Evolutionary conservation across 495 filamentous ascomycete genomes (phyloP), one percentile per base, ranked within the genome.

Genomic region (Xylaria curta): DNA sequence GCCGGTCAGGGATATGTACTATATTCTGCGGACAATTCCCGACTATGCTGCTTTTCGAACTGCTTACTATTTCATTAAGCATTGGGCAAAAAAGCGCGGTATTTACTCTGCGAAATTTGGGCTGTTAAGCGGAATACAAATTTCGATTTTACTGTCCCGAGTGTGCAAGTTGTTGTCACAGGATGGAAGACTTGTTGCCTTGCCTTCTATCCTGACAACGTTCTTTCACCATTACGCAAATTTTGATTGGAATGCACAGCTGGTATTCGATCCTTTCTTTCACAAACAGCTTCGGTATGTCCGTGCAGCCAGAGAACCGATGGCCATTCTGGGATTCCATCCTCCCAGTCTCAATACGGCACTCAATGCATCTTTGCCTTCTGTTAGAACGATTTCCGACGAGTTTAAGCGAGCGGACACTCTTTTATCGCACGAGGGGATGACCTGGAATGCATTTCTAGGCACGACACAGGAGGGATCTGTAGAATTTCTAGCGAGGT

Each of bases 171-270:
- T 84, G 2, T 69, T 88, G 4, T 73, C 81, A 19, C 69, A 61
- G 0, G 40, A 72, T 4, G 61, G 65, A 36, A 71, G 72, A 4
- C n/a, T 68, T 3, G 15, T 81, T 31, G 78, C 82, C 8, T 78
- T 82, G 17, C 75, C 82, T 17, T 81, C 84, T 51, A 75, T 89
- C 12, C 53, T 89, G 6, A 72, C 74, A 10, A 81, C 84, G 19
- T 91, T 91, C 79, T 90, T 89, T 76, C 47, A 78, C n/a, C 83
- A 90, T 74, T 91, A 90, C 74, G 81, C 88, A 8, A 54, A 71
- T 26, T 89, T 90, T 71, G 76, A 88, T 68, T 91, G 85, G 84
- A 70, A 76, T 36, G 78, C 75, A 17, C 74, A 85, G 1, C 77
- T 85, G 17, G 83, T 83, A 15, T 88, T 83, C 65, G 89, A 91